Evolutionary conservation across 140 eudicot genomes (phyloP).

Genomic region (Stevia rebaudiana): DNA sequence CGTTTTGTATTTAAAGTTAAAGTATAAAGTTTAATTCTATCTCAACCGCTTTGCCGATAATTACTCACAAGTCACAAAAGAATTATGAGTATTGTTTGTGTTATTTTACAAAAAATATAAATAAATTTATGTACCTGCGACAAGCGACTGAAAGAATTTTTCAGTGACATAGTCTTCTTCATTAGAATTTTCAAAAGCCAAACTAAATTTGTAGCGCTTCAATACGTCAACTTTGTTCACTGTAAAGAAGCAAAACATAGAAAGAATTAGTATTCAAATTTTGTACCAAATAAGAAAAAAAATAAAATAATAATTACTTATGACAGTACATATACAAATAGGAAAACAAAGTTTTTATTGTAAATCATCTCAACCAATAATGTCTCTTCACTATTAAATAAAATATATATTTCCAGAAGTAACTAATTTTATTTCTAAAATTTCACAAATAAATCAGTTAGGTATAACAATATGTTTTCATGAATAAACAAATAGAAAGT

Average conservation of each 20-base stretch:
- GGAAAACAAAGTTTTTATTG: neutral
- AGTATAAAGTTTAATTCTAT: neutral
- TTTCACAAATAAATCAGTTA: too few species aligned
- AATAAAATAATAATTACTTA: neutral
- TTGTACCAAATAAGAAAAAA: neutral
- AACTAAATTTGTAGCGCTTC: conserved; percentile 81
- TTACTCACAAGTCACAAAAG: neutral
- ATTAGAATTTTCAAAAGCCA: conserved; percentile 93
- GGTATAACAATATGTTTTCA: neutral
- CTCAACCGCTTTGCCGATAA: neutral
- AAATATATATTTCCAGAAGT: too few species aligned
- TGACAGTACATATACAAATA: neutral
- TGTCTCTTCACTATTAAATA: too few species aligned
- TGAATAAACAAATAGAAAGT: neutral
- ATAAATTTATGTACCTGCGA: conserved; percentile 54
- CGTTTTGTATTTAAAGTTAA: neutral
- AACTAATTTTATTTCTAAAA: too few species aligned
- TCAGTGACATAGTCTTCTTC: conserved; percentile 98
- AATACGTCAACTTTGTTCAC: conserved; percentile 79
- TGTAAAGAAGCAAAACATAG: conserved; percentile 26
- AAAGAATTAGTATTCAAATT: neutral
- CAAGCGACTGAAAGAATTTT: conserved; percentile 94
- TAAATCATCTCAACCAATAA: too few species aligned
- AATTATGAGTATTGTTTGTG: neutral
- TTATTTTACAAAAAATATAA: conserved; percentile 2